Evolutionary conservation across 495 filamentous ascomycete species (phyloP), one percentile per base, ranked within the genome.

Genomic region (Aspergillus nanangensis): DNA sequence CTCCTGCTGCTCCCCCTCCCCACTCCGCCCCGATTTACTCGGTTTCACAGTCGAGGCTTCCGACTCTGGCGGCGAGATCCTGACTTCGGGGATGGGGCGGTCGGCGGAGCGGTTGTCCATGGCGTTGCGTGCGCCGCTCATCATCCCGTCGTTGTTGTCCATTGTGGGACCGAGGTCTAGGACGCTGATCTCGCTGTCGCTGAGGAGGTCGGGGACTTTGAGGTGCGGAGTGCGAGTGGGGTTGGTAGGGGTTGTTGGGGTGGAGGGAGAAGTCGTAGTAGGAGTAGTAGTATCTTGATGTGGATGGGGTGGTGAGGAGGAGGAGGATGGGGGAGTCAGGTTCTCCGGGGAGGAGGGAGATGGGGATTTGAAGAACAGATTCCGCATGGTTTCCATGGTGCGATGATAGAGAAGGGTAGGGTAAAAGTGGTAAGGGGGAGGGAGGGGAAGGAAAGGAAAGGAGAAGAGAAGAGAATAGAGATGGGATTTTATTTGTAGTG

Each of bases 111-210:
- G 27, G 18, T 14, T 19, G 10, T 43, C 7, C 14, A 17, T 4
- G 14, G 29, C 15, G 18, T 41, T 41, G 31, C 34, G 9, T 21
- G 33, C 22, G 3, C 18, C 18, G 27, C 14, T 21, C 38, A 13
- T 42, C 21, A 58, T 18, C 25, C 53, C n/a, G n/a, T n/a, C n/a
- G n/a, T n/a, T n/a, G n/a, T n/a, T n/a, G n/a, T n/a, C n/a, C n/a
- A n/a, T n/a, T n/a, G n/a, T 51, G 3, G 60, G 60, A 4, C 63
- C 60, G 1, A 67, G 38, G 34, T 65, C 64, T 4, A 67, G 51
- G 7, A 52, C 35, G 20, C 56, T 63, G 49, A 67, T 63, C 5
- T 67, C 59, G 24, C 60, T 61, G 13, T 65, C 60, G 31, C 56
- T 56, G 29, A 52, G 45, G 21, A 41, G 22, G 22, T 41, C 38